A percentile compares a stretch with the other conserved stretches of the same genome.
phyloP scores from a whole-genome alignment of 164 flowering plant genomes.

The Berberis thunbergii region DNA sequence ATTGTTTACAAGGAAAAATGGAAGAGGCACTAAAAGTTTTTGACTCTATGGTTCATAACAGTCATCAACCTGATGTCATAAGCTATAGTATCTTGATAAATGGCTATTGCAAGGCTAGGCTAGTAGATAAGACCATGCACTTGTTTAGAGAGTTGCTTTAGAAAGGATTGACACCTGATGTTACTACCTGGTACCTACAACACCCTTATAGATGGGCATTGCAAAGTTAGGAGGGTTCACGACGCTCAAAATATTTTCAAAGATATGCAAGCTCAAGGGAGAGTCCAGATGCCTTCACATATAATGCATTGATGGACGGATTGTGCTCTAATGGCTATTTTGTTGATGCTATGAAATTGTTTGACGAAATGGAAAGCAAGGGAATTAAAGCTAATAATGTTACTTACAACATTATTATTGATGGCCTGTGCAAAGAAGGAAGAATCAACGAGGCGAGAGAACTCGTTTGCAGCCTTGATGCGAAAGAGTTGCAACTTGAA shows the following conservation, averaged over 20 bases:
- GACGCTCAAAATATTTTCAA: too few species aligned
- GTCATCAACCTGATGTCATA: neutral
- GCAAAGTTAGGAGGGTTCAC: too few species aligned
- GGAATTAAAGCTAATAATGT: slow-evolving; percentile 1
- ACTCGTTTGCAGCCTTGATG: slow-evolving; percentile 3
- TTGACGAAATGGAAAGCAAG: slow-evolving; percentile 2
- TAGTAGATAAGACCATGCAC: neutral
- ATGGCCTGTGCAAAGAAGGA: slow-evolving; percentile 13
- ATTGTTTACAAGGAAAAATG: too few species aligned
- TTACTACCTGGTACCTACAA: neutral
- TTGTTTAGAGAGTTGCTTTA: too few species aligned
- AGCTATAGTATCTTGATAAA: neutral
- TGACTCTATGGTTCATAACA: neutral
- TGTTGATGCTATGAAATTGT: neutral
- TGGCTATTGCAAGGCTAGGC: too few species aligned
- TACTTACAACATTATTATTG: slow-evolving; percentile 11
- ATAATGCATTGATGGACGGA: neutral
- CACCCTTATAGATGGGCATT: too few species aligned
- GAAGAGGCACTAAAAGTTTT: neutral
- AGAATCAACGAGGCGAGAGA: slow-evolving; percentile 8
- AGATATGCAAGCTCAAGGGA: slow-evolving; percentile 1
- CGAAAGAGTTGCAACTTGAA: slow-evolving; percentile 12
- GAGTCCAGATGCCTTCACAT: neutral
- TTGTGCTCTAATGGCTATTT: slow-evolving; percentile 9
- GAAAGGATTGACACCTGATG: neutral